Conservation (phyloP, 139 green algal species). For the Bryopsis sp. region DNA sequence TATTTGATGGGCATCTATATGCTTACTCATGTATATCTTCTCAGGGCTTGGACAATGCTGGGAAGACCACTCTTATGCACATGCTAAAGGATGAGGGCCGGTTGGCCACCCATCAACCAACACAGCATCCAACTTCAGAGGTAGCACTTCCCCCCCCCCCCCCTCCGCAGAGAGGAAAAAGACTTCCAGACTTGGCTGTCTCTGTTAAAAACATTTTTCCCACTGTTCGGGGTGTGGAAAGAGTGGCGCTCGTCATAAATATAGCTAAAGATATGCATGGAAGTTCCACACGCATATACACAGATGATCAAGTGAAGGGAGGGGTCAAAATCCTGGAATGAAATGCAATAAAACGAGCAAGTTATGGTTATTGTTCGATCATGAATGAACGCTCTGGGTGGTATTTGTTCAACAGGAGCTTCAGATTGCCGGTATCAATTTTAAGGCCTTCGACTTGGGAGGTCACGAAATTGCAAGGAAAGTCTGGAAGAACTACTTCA, state of each 20-base stretch:
- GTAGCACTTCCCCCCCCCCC: constrained; percentile 25
- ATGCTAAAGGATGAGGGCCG: constrained; percentile 99
- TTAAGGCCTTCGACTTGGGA: constrained; percentile 98
- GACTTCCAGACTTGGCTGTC: too few species aligned
- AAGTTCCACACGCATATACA: too few species aligned
- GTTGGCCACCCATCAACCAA: constrained; percentile 93
- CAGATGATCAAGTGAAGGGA: too few species aligned
- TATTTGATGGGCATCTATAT: background rate
- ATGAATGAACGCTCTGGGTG: background rate
- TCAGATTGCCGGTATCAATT: constrained; percentile 97
- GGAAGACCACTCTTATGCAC: constrained; percentile 99
- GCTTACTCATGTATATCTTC: too few species aligned
- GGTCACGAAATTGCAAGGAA: constrained; percentile 95
- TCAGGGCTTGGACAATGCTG: constrained; percentile 95
- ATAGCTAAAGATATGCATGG: too few species aligned
- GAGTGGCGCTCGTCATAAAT: too few species aligned
- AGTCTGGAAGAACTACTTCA: constrained; percentile 99
- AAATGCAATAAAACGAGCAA: too few species aligned
- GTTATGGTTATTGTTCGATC: too few species aligned
- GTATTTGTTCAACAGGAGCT: constrained; percentile 62
- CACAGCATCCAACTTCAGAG: constrained; percentile 96
- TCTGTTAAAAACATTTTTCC: too few species aligned
- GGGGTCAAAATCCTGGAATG: too few species aligned
- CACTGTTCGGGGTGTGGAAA: too few species aligned
- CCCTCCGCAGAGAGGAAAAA: too few species aligned